phyloP scores from a whole-genome alignment of 306 rosid species.

The Luffa acutangula region DNA sequence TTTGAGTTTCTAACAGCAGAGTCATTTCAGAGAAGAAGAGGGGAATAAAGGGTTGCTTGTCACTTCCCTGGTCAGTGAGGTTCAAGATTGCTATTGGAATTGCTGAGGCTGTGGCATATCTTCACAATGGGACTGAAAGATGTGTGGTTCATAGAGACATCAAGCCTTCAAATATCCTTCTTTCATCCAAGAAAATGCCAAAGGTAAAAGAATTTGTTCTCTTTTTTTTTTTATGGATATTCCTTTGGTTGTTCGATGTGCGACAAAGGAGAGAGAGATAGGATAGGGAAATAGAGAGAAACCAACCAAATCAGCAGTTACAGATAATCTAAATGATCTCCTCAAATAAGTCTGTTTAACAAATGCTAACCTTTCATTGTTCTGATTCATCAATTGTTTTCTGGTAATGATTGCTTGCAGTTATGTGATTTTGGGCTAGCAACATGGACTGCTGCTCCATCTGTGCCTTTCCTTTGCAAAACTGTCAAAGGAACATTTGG shows the following conservation, averaged over 20 bases:
- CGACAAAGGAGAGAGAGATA: too few relatives aligned
- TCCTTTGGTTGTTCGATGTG: background rate
- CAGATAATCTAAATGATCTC: background rate
- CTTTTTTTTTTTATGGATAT: constrained; percentile 10
- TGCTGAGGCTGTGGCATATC: constrained; percentile 73
- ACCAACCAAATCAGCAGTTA: background rate
- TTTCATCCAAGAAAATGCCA: constrained; percentile 73
- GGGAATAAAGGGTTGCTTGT: constrained; percentile 33
- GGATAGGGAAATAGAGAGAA: background rate
- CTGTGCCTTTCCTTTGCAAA: constrained; percentile 91
- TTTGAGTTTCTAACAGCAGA: constrained; percentile 15
- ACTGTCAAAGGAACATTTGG: constrained; percentile 99
- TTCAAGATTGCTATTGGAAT: constrained; percentile 83
- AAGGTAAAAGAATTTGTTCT: constrained; percentile 35
- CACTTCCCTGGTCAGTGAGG: constrained; percentile 79
- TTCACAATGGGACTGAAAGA: constrained; percentile 88
- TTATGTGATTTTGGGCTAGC: constrained; percentile 95
- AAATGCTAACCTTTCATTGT: background rate
- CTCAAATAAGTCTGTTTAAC: background rate
- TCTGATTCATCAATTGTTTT: constrained; percentile 13
- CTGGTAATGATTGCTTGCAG: constrained; percentile 24
- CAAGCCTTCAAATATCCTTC: constrained; percentile 93
- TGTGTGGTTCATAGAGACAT: constrained; percentile 92
- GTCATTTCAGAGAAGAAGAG: constrained; percentile 58
- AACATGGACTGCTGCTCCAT: constrained; percentile 97